phyloP scores from a whole-genome alignment of 129 eudicot species.

The Flaveria sonorensis region DNA sequence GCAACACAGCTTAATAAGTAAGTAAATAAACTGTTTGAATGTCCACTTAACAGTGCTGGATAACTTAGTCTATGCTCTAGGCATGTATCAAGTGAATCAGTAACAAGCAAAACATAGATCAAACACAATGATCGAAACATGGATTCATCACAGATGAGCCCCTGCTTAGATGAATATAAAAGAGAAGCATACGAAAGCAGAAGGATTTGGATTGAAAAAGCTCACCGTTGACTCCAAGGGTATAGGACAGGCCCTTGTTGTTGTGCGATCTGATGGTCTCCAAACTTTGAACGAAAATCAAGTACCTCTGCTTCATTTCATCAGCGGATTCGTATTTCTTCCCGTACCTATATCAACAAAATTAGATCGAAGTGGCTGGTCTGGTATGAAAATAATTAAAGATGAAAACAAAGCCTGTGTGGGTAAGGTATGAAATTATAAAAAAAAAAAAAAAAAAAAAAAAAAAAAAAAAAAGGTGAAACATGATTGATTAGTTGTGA shows the following conservation, averaged over 20 bases:
- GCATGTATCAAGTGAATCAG: background rate
- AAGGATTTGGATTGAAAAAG: background rate
- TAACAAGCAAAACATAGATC: background rate
- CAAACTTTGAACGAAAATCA: conserved; percentile 66
- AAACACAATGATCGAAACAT: background rate
- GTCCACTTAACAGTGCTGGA: background rate
- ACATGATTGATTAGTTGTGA: background rate
- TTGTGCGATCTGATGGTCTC: conserved; percentile 78
- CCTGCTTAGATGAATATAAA: background rate
- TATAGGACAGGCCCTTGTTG: conserved; percentile 61
- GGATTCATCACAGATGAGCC: background rate
- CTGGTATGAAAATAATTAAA: no score
- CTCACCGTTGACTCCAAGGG: conserved; percentile 82
- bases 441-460: background rate
- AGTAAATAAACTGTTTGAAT: no score
- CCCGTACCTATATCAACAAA: conserved; percentile 55
- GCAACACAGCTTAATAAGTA: background rate
- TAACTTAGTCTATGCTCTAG: background rate
- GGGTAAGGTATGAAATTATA: no score
- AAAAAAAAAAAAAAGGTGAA: background rate
- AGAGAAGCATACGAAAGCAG: no score
- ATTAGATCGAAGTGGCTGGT: background rate
- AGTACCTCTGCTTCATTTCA: conserved; percentile 70
- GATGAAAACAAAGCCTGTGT: no score
- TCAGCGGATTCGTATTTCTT: conserved; percentile 69